A percentile compares a stretch with the other conserved stretches of the same genome.
Conservation (phyloP, 2,329 filamentous ascomycete genomes). For the Aspergillus phoenicis region DNA sequence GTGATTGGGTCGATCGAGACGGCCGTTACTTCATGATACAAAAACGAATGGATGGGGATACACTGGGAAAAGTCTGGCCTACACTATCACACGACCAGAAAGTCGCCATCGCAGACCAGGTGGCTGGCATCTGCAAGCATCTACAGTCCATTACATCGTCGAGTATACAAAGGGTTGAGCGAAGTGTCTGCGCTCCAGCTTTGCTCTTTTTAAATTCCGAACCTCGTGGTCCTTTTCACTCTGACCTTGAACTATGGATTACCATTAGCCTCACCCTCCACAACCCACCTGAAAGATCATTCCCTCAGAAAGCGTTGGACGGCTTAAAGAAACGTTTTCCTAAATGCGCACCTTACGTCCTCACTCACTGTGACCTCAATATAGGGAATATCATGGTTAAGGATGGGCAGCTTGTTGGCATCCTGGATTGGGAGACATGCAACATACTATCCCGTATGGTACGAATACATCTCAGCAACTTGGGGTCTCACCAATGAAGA, state of each 20-base stretch:
- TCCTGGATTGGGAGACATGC: constrained; percentile 38
- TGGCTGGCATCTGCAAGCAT: constrained; percentile 17
- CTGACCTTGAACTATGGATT: constrained; percentile 22
- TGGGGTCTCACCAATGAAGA: constrained; percentile 25
- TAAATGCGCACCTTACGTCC: constrained; percentile 26
- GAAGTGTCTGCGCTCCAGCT: constrained; percentile 18
- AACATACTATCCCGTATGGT: constrained; percentile 32
- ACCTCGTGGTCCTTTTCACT: constrained; percentile 21
- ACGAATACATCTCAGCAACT: constrained; percentile 39
- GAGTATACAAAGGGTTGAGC: constrained; percentile 20
- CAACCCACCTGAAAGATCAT: not conserved
- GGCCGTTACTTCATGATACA: constrained; percentile 21
- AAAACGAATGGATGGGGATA: constrained; percentile 20
- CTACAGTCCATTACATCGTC: constrained; percentile 17
- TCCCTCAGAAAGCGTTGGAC: constrained; percentile 19
- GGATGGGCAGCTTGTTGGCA: constrained; percentile 26
- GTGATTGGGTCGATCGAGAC: constrained; percentile 23
- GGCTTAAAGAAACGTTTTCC: constrained; percentile 25
- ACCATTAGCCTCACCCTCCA: constrained; percentile 14
- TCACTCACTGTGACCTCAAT: constrained; percentile 32
- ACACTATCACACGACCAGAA: constrained; percentile 19
- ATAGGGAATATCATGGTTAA: constrained; percentile 31
- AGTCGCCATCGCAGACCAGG: constrained; percentile 20
- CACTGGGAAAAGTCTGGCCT: constrained; percentile 22
- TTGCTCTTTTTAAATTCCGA: constrained; percentile 20